A percentile compares a stretch with the other conserved stretches of the same genome.
Evolutionary conservation across 2,329 filamentous ascomycete species (phyloP).

Genomic region (Penicillium verrucosum): DNA sequence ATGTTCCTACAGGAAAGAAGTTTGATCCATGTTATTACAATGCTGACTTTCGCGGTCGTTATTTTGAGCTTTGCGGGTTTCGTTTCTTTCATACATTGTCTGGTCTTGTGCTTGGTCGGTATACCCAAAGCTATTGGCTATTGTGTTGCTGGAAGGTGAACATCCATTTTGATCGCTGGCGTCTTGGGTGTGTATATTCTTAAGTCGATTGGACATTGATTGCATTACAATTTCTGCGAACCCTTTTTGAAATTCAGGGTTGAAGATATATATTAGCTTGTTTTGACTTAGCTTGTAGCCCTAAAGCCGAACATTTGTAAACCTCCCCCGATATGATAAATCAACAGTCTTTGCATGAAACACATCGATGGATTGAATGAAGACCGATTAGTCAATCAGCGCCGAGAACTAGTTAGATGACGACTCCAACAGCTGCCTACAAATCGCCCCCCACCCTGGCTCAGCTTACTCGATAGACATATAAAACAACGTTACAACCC

Average conservation of each 20-base stretch:
- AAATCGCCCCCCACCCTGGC: not conserved
- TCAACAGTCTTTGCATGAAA: not conserved
- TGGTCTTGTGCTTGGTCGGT: constrained; percentile 5
- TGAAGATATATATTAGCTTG: not conserved
- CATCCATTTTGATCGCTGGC: not conserved
- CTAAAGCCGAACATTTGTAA: not conserved
- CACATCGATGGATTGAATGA: not conserved
- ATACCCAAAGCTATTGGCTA: constrained; percentile 9
- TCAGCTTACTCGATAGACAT: not conserved
- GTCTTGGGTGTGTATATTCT: not conserved
- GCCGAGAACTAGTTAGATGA: not conserved
- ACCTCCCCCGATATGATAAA: not conserved
- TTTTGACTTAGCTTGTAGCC: not conserved
- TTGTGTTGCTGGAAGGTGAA: constrained; percentile 3
- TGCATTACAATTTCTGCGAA: not conserved
- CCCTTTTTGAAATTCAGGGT: not conserved
- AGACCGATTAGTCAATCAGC: not conserved
- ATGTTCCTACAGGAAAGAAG: constrained; percentile 27
- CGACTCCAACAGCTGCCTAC: not conserved
- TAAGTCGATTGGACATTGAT: not conserved
- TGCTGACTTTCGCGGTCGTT: not conserved
- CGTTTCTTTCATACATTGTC: not conserved
- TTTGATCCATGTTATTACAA: constrained; percentile 13
- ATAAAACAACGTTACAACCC: not conserved
- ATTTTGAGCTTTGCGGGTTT: not conserved